A percentile compares a stretch with the other conserved stretches of the same genome.
These are phyloP conservation scores for Xylaria digitata DNA, from an alignment of 2,329 filamentous ascomycete genomes.

Conservation along the genomic window DNA sequence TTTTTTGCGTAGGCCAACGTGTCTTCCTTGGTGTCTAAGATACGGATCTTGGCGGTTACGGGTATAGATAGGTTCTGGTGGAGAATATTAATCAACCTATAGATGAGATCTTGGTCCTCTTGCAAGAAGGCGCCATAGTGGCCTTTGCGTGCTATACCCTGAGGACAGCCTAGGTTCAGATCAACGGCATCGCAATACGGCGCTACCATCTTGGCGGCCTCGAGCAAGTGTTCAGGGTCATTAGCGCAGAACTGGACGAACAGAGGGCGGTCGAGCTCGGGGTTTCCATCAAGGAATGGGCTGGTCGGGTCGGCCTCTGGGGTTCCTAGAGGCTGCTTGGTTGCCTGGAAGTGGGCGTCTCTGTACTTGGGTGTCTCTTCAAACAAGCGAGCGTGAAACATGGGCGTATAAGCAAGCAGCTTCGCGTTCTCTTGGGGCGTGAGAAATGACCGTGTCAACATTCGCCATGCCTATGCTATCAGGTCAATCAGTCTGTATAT, in stretches of 20 bases:
- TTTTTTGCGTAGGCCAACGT: constrained; percentile 91
- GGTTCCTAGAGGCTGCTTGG: constrained; percentile 48
- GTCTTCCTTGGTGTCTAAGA: constrained; percentile 86
- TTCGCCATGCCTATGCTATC: constrained; percentile 83
- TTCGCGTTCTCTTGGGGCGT: constrained; percentile 70
- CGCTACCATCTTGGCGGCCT: constrained; percentile 80
- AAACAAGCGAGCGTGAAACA: constrained; percentile 95
- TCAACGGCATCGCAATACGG: constrained; percentile 96
- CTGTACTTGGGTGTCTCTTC: constrained; percentile 81
- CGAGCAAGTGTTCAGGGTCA: constrained; percentile 81
- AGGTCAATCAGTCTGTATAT: neutral
- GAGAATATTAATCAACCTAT: constrained; percentile 83
- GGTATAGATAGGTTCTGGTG: constrained; percentile 83
- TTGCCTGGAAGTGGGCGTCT: constrained; percentile 82
- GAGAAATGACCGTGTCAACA: constrained; percentile 94
- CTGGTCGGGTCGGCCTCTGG: constrained; percentile 18
- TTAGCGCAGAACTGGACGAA: constrained; percentile 98
- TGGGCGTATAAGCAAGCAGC: constrained; percentile 91
- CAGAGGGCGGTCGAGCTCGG: constrained; percentile 83
- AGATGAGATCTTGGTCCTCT: constrained; percentile 88
- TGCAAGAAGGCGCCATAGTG: constrained; percentile 95
- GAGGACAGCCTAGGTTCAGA: constrained; percentile 93
- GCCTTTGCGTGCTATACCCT: constrained; percentile 91
- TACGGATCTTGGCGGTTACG: constrained; percentile 93
- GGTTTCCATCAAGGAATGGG: constrained; percentile 86